phyloP scores from a whole-genome alignment of 2,329 filamentous ascomycete genomes.

The Helminthosporium solani region DNA sequence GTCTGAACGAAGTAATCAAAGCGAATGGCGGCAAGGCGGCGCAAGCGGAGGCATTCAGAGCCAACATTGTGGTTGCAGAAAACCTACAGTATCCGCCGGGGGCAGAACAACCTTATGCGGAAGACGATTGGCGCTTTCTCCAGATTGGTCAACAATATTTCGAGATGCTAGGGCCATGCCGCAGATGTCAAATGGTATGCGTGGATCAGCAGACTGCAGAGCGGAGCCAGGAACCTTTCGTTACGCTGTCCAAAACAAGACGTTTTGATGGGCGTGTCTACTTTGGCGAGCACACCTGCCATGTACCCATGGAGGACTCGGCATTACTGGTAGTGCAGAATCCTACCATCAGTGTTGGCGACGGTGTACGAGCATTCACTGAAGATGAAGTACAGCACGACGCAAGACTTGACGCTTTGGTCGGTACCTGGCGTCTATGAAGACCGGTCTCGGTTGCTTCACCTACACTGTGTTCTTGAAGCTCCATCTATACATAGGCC shows the following conservation, averaged over 20 bases:
- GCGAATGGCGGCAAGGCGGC: conserved; percentile 63
- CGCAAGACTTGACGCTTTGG: conserved; percentile 24
- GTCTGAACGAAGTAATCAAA: conserved; percentile 72
- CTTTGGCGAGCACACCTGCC: conserved; percentile 76
- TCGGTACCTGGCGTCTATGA: conserved; percentile 23
- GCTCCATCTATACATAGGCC: conserved; percentile 23
- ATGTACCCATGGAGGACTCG: conserved; percentile 34
- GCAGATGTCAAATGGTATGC: conserved; percentile 94
- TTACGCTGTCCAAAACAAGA: conserved; percentile 83
- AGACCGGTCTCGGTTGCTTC: conserved; percentile 12
- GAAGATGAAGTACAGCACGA: conserved; percentile 32
- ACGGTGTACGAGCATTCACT: conserved; percentile 32
- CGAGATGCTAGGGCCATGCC: conserved; percentile 77
- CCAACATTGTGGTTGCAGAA: conserved; percentile 75
- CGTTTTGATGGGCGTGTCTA: conserved; percentile 80
- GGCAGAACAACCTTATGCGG: conserved; percentile 65
- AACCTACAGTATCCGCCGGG: conserved; percentile 46
- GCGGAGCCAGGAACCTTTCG: conserved; percentile 80
- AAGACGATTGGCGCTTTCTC: conserved; percentile 75
- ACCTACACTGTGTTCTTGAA: conserved; percentile 5
- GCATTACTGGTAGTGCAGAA: conserved; percentile 30
- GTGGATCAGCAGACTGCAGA: conserved; percentile 80
- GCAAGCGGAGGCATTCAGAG: conserved; percentile 75
- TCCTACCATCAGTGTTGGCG: conserved; percentile 43
- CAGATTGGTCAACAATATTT: conserved; percentile 66